Conservation (phyloP, 129 eudicot species). For the Arctium minus region DNA sequence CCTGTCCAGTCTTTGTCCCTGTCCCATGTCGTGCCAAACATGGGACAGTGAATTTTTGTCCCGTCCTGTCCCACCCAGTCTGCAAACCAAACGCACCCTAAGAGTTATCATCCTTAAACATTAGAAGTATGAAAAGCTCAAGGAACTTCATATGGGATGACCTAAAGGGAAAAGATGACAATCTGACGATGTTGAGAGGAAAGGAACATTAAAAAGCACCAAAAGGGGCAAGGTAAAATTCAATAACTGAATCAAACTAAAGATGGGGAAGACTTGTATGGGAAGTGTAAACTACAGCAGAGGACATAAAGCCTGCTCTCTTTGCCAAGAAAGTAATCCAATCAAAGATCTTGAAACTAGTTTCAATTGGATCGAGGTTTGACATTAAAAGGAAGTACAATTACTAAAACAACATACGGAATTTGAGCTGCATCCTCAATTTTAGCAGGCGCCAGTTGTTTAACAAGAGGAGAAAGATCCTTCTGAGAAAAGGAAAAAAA, state of each 20-base stretch:
- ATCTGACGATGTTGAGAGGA: background rate
- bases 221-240: background rate
- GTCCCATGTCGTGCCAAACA: no score
- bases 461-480: constrained; percentile 93
- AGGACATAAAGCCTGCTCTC: background rate
- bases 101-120: background rate
- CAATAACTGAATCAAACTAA: background rate
- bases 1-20: no score
- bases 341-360: background rate
- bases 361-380: background rate
- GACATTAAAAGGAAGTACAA: background rate
- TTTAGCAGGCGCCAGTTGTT: constrained; percentile 62
- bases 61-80: no score
- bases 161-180: background rate
- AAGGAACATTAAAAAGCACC: background rate
- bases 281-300: background rate
- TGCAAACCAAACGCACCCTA: no score
- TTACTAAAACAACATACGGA: constrained; percentile 59
- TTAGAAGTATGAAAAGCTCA: background rate
- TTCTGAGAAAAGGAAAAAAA: constrained; percentile 39
- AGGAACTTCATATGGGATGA: background rate
- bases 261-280: background rate
- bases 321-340: background rate
- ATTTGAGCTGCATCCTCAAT: constrained; percentile 53
- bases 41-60: no score